A percentile compares a stretch with the other conserved stretches of the same genome.
phyloP scores from a whole-genome alignment of 495 filamentous ascomycete genomes.

The Aspergillus carlsbadensis region DNA sequence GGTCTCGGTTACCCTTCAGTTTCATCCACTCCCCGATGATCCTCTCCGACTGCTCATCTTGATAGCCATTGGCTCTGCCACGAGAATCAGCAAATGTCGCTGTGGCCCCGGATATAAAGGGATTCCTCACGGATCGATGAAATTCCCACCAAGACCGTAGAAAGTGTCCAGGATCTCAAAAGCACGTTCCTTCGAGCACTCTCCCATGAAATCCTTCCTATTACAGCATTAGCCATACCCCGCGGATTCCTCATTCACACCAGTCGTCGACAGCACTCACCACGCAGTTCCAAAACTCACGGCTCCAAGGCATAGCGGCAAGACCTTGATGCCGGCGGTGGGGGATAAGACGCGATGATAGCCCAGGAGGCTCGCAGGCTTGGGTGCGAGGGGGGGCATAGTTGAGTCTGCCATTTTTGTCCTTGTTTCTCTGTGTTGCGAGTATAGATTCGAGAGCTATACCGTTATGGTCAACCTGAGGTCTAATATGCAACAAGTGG shows the following conservation, averaged over 20 bases:
- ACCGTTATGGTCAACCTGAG: no score
- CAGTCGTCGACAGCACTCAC: no score
- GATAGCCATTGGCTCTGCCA: conserved; percentile 48
- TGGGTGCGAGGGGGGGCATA: conserved; percentile 29
- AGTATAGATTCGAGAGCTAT: no score
- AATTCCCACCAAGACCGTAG: conserved; percentile 41
- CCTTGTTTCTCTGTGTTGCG: no score
- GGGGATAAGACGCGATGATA: conserved; percentile 55
- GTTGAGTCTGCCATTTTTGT: no score
- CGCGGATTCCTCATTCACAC: no score
- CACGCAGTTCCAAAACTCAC: conserved; percentile 57
- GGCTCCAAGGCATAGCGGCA: conserved; percentile 54
- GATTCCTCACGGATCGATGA: no score
- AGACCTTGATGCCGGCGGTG: conserved; percentile 53
- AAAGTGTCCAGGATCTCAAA: conserved; percentile 49
- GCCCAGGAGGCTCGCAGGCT: conserved; percentile 48
- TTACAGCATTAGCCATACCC: no score
- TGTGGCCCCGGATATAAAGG: no score
- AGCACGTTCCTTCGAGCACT: conserved; percentile 23
- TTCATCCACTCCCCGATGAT: conserved; percentile 64
- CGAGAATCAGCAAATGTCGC: no score
- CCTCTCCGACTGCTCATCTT: conserved; percentile 50
- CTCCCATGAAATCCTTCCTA: no score
- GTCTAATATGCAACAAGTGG: no score
- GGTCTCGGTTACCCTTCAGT: conserved; percentile 48